Conservation (phyloP, 2,329 filamentous ascomycete genomes). For the Balansia obtecta region DNA sequence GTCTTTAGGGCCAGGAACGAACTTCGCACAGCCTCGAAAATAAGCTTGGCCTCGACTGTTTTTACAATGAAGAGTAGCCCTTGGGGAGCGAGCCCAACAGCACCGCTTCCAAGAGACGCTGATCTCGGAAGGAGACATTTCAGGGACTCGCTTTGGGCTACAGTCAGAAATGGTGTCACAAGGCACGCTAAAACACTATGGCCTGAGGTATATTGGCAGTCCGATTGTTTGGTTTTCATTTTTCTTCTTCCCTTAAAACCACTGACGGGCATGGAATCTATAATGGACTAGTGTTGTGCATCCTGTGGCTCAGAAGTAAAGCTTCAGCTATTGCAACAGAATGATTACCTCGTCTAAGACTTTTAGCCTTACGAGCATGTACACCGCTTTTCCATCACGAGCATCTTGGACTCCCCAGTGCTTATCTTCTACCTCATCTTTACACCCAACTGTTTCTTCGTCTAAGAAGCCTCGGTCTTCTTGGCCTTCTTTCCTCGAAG, state of each 20-base stretch:
- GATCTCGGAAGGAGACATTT: neutral
- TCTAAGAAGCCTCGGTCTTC: constrained; percentile 44
- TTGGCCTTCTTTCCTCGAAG: constrained; percentile 67
- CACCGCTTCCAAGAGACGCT: neutral
- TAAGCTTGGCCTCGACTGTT: neutral
- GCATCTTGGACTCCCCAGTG: neutral
- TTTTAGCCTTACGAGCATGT: neutral
- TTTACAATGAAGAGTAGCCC: neutral
- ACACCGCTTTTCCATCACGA: neutral
- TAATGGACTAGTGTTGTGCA: neutral
- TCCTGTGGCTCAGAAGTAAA: neutral
- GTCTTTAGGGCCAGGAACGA: too few species aligned
- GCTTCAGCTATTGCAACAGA: neutral
- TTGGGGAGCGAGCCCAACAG: neutral
- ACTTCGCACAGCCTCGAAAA: too few species aligned
- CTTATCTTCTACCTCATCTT: neutral
- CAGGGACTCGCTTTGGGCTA: neutral
- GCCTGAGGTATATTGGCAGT: neutral
- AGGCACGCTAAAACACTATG: neutral
- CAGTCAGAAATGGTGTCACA: neutral
- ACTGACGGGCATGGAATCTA: neutral
- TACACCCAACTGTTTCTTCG: neutral
- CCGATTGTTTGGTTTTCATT: neutral
- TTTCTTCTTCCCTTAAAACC: neutral
- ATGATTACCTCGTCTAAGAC: neutral